These are phyloP conservation scores for Debaryomyces psychrophilus DNA, from an alignment of 1,139 yeast genomes.

Conservation along the genomic window DNA sequence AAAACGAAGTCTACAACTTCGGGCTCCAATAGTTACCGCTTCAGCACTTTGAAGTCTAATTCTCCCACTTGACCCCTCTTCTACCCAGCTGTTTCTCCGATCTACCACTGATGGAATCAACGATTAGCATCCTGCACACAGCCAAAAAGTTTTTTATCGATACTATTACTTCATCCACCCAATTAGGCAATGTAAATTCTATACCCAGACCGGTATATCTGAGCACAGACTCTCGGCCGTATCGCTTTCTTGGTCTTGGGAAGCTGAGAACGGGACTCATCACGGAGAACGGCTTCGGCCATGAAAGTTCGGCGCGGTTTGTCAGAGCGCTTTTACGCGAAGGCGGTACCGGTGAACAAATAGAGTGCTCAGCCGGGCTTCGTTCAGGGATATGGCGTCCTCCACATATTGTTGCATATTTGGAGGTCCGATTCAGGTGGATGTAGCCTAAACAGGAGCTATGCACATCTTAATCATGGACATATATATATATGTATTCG, in stretches of 20 bases:
- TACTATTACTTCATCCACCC: slow-evolving; percentile 34
- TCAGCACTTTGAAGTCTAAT: too few relatives aligned
- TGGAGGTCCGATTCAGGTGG: slow-evolving; percentile 5
- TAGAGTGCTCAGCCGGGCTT: neutral
- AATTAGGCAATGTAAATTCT: slow-evolving; percentile 38
- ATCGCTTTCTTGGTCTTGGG: neutral
- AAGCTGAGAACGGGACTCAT: neutral
- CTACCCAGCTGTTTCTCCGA: neutral
- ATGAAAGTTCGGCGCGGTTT: slow-evolving; percentile 1
- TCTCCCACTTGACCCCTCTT: neutral
- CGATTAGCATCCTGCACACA: slow-evolving; percentile 9
- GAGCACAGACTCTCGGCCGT: neutral
- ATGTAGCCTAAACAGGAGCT: neutral
- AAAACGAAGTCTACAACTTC: neutral
- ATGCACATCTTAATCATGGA: neutral
- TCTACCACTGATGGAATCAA: neutral
- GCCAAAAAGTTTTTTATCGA: slow-evolving; percentile 24
- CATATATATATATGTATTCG: neutral
- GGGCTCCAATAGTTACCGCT: neutral
- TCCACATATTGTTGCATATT: neutral
- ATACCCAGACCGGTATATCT: slow-evolving; percentile 11
- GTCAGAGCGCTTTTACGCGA: too few relatives aligned
- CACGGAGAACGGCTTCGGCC: neutral
- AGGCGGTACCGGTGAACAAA: neutral
- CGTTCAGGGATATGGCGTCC: neutral